Evolutionary conservation across 306 rosid genomes (phyloP), one percentile per base, ranked within the genome.

Genomic region (Pterocarpus santalinus): DNA sequence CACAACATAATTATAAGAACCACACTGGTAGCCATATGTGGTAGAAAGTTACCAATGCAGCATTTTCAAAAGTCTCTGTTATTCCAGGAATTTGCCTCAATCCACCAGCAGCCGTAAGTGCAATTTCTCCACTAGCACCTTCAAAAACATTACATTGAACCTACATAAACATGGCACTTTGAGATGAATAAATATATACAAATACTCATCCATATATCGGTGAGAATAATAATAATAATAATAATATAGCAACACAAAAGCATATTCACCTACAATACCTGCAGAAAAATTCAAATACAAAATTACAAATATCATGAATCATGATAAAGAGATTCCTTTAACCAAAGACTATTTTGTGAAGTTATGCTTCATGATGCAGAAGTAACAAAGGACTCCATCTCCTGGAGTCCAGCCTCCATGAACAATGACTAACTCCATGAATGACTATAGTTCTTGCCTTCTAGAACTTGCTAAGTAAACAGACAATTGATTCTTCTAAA

Each of bases 21-120:
- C 80, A 75, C 41, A 55, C 3, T 73, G 17, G 55, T 32, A 77
- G 72, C 66, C 68, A 14, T 57, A 64, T 70, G 55, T 55, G 2
- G 34, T 57, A 71, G 62, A 65, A 81, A 64, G 73, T 68, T 91
- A 92, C 97, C 97, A 95, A 79, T 72, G 98, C 98, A 76, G 97
- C 97, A 86, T 87, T 95, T 90, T 95, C 98, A 78, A 74, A 91
- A 72, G 38, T 81, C 67, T 90, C 90, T 0, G 92, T 80, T 36
- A 90, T 0, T 69, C 95, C 98, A 72, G 97, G 95, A 69, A 92
- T 84, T 83, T 90, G 92, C 86, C 98, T 91, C 91, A 91, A 78
- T 63, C 97, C 98, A 22, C 98, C 97, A 78, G 71, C 97, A 56
- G 87, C 90, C 28, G 98, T 95, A 41, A 95, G 97, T 60, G 97